Conservation (phyloP, 192 early-diverging fungal species). For the Backusella mclennaniae region DNA sequence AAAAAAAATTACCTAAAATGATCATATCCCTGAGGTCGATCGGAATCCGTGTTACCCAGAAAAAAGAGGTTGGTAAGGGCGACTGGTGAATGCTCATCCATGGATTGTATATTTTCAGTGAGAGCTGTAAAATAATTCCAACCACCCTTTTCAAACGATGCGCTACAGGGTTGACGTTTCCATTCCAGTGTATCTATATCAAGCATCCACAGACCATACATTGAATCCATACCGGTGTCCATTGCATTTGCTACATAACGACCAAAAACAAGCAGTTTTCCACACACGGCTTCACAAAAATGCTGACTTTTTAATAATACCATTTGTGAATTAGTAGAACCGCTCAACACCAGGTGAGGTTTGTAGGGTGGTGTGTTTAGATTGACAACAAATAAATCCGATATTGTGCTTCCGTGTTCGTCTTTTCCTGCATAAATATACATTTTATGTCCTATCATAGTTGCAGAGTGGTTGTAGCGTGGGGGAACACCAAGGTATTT, state of each 20-base stretch:
- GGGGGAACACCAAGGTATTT: conserved; percentile 44
- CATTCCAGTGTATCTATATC: conserved; percentile 59
- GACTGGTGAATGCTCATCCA: conserved; percentile 33
- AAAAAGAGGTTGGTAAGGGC: conserved; percentile 45
- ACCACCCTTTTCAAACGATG: conserved; percentile 40
- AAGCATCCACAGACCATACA: conserved; percentile 59
- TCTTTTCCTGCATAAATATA: conserved; percentile 64
- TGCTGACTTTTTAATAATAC: conserved; percentile 58
- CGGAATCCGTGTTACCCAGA: conserved; percentile 52
- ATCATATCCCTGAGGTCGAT: conserved; percentile 54
- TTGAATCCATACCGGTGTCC: conserved; percentile 11
- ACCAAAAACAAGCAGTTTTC: conserved; percentile 53
- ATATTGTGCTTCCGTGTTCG: conserved; percentile 46
- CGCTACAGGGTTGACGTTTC: conserved; percentile 48
- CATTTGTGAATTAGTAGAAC: conserved; percentile 38
- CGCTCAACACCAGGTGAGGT: conserved; percentile 39
- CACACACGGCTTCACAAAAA: conserved; percentile 56
- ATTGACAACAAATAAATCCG: conserved; percentile 54
- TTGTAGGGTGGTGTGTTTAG: conserved; percentile 37
- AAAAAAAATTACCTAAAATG: conserved; percentile 40
- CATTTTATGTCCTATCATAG: conserved; percentile 49
- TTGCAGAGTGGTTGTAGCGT: conserved; percentile 57
- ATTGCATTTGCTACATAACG: conserved; percentile 36
- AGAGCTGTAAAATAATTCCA: conserved; percentile 62
- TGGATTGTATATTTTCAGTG: conserved; percentile 24